phyloP scores from a whole-genome alignment of 2,329 filamentous ascomycete genomes.

The Pseudopithomyces maydicus region DNA sequence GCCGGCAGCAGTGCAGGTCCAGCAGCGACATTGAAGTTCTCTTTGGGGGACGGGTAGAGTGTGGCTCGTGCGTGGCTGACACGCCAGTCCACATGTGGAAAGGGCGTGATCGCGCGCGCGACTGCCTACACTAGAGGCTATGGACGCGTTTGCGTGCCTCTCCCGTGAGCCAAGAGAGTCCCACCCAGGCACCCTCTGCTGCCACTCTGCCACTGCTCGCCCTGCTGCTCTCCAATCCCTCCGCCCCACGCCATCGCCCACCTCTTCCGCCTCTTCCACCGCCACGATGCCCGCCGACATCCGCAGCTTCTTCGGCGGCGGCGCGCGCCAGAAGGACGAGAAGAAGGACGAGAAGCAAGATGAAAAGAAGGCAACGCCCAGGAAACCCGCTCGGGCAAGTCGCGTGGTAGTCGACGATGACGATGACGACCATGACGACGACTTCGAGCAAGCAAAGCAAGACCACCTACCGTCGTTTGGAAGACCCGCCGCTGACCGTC shows the following conservation, averaged over 20 bases:
- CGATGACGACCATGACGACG: conserved; percentile 69
- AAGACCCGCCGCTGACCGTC: conserved; percentile 25
- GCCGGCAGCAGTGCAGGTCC: conserved; percentile 9
- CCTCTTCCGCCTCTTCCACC: background rate
- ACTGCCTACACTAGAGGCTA: conserved; percentile 15
- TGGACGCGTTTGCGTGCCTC: conserved; percentile 20
- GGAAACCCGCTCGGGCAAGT: conserved; percentile 48
- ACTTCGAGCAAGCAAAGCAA: conserved; percentile 48
- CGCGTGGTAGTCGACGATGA: conserved; percentile 70
- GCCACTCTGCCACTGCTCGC: background rate
- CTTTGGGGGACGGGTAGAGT: background rate
- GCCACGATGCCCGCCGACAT: conserved; percentile 81
- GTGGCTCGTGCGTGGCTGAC: conserved; percentile 14
- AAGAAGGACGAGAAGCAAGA: conserved; percentile 40
- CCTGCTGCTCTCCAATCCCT: background rate
- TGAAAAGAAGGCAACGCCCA: conserved; percentile 44
- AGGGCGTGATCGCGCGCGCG: conserved; percentile 28
- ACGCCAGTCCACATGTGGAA: conserved; percentile 7
- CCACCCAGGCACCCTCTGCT: background rate
- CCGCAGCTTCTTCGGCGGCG: conserved; percentile 85
- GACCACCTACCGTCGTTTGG: conserved; percentile 5
- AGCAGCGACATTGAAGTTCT: conserved; percentile 24
- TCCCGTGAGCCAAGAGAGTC: background rate
- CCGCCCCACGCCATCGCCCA: background rate
- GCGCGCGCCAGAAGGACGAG: conserved; percentile 60